These are phyloP conservation scores for Apiospora pterosperma DNA, from an alignment of 2,329 filamentous ascomycete species.

Conservation along the genomic window DNA sequence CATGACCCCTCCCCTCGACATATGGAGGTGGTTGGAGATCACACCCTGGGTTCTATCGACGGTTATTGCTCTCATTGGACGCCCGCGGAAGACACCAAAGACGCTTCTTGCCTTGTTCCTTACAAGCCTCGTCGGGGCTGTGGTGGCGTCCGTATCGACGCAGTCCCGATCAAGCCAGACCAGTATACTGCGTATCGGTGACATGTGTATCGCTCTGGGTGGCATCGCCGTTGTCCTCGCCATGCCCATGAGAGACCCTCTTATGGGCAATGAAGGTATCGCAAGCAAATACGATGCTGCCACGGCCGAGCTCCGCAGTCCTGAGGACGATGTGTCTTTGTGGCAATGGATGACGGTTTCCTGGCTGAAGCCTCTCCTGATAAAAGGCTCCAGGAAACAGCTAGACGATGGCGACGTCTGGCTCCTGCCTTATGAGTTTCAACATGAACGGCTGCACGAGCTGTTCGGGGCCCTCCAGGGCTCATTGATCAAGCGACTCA, in stretches of 20 bases:
- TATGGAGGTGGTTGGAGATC: constrained; percentile 28
- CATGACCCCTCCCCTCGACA: constrained; percentile 23
- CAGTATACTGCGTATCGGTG: constrained; percentile 27
- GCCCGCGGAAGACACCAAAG: constrained; percentile 40
- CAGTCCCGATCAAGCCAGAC: constrained; percentile 27
- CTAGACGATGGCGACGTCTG: constrained; percentile 79
- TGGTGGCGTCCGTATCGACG: constrained; percentile 22
- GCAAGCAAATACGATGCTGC: constrained; percentile 54
- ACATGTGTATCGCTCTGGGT: constrained; percentile 38
- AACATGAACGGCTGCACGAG: constrained; percentile 71
- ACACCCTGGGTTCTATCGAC: constrained; percentile 36
- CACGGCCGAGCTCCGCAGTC: constrained; percentile 57
- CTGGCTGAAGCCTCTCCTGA: constrained; percentile 76
- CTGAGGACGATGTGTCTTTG: constrained; percentile 75
- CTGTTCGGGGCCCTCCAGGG: constrained; percentile 71
- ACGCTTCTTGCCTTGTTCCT: constrained; percentile 36
- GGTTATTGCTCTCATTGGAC: constrained; percentile 33
- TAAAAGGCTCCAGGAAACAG: constrained; percentile 59
- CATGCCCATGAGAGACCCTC: constrained; percentile 68
- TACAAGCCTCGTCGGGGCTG: constrained; percentile 27
- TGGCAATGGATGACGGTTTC: constrained; percentile 84
- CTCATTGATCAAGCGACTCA: constrained; percentile 65
- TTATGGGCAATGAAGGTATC: constrained; percentile 52
- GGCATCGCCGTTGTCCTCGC: constrained; percentile 53
- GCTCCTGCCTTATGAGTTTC: constrained; percentile 75